Conservation (phyloP, 352 stramenopile species). For the Hyaloperonospora arabidopsidis region DNA sequence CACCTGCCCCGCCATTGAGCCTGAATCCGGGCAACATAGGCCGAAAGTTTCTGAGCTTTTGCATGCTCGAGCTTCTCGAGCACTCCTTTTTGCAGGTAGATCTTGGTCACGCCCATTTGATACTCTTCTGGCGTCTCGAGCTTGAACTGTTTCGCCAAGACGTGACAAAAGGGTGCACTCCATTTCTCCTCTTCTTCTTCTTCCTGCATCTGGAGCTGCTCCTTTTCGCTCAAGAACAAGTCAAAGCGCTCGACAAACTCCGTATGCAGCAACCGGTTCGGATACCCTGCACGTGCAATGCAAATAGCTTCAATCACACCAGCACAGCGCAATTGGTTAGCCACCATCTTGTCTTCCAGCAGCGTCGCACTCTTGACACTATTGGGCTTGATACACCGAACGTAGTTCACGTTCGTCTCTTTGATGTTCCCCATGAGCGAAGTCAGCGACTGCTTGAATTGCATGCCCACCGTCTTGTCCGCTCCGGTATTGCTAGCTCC, state of each 20-base stretch:
- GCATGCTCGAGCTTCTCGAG: slow-evolving; percentile 59
- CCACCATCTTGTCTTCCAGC: slow-evolving; percentile 67
- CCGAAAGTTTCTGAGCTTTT: slow-evolving; percentile 60
- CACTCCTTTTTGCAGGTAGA: slow-evolving; percentile 81
- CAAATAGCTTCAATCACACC: slow-evolving; percentile 76
- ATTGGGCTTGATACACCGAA: slow-evolving; percentile 85
- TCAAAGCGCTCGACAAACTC: slow-evolving; percentile 61
- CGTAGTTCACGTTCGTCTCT: slow-evolving; percentile 69
- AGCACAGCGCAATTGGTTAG: slow-evolving; percentile 69
- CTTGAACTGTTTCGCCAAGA: slow-evolving; percentile 55
- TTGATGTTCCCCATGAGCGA: slow-evolving; percentile 69
- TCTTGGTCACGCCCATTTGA: slow-evolving; percentile 79
- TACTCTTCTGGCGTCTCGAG: slow-evolving; percentile 57
- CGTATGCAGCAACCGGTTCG: slow-evolving; percentile 72
- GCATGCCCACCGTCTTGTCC: slow-evolving; percentile 58
- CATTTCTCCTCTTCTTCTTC: slow-evolving; percentile 23
- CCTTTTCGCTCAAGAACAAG: slow-evolving; percentile 46
- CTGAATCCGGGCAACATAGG: slow-evolving; percentile 54
- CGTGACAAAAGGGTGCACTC: slow-evolving; percentile 30
- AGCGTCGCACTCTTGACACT: slow-evolving; percentile 50
- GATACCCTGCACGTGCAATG: slow-evolving; percentile 70
- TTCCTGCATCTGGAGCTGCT: slow-evolving; percentile 30
- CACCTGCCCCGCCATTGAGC: slow-evolving; percentile 49
- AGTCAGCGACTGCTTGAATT: slow-evolving; percentile 73
- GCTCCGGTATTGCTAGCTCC: slow-evolving; percentile 6